A percentile compares a stretch with the other conserved stretches of the same genome.
phyloP scores from a whole-genome alignment of 2,329 filamentous ascomycete species.

The Pseudogymnoascus sp. region DNA sequence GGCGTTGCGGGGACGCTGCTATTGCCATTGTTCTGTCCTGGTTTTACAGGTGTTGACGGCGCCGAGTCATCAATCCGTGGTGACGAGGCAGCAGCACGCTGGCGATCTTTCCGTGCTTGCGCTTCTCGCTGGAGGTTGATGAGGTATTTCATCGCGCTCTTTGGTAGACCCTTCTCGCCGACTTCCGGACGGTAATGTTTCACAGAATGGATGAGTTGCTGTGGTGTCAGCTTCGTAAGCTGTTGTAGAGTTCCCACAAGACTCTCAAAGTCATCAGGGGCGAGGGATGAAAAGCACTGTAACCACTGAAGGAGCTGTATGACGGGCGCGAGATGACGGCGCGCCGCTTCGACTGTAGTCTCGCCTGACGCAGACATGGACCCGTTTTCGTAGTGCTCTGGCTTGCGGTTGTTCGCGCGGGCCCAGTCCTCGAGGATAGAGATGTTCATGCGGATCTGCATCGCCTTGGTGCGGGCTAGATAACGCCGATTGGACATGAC shows the following conservation, averaged over 20 bases:
- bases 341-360: conserved; percentile 73
- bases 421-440: conserved; percentile 96
- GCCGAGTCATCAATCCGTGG: conserved; percentile 27
- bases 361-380: conserved; percentile 81
- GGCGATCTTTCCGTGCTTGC: conserved; percentile 48
- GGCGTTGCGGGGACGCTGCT: conserved; percentile 37
- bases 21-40: conserved; percentile 21
- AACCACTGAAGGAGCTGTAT: conserved; percentile 96
- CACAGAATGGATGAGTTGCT: conserved; percentile 84
- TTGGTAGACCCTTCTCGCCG: conserved; percentile 83
- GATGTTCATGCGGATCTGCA: conserved; percentile 99
- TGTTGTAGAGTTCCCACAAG: conserved; percentile 85
- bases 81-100: conserved; percentile 42
- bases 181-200: conserved; percentile 93
- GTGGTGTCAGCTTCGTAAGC: conserved; percentile 72
- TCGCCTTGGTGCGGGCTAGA: conserved; percentile 90
- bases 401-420: conserved; percentile 81
- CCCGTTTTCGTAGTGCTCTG: conserved; percentile 91
- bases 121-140: conserved; percentile 70
- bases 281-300: conserved; percentile 92
- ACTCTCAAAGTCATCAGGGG: conserved; percentile 75
- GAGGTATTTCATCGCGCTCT: conserved; percentile 82
- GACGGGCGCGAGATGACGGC: conserved; percentile 78
- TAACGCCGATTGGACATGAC: conserved; percentile 96
- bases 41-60: conserved; percentile 39